Base-by-base conservation (phyloP, 148 eudicot genomes). In the Persicaria tinctoria region DNA sequence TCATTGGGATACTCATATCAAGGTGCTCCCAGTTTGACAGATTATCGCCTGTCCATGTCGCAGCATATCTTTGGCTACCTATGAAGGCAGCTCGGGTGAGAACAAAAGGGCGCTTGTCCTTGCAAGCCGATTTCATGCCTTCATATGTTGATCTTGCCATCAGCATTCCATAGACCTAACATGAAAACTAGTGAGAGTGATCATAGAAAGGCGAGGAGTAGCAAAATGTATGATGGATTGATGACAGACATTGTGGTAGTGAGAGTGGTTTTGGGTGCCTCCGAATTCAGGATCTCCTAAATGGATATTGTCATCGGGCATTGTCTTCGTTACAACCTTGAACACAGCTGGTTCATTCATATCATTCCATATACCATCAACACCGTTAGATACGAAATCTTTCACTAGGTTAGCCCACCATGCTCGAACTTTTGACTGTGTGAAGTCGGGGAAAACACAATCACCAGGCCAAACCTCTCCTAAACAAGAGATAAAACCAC, bases 1-100 rank as follows among this genome's bases (percentile, higher is more conserved):
- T 93, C 98, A 95, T 95, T 60, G 98, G 82, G 77, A 90, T 83
- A 75, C 97, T 92, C 98, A 92, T 92, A 79, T 95, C 97, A 74
- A 95, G 91, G 80, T 95, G 98, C 76, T 87, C 93, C 98, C 98
- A 95, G n/a, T 96, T 95, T 44, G 98, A 95, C 76, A 95, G 91
- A 81, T 95, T 95, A 84, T 95, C 98, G 62, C 98, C 98, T 10
- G 98, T 95, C 98, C 98, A 95, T 75, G 98, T 95, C 68, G 98
- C 98, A 79, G 98, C 98, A 82, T 87, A 87, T 79, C 98, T 86
- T 79, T 95, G 98, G 86, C 97, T 92, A 74, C 98, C 98, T 60
- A 90, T 78, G 82, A 87, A 95, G 70, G 97, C 98, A 75, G 98
- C 96, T 79, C 98, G 87, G 14, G 98, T 94, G 73, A 94, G 90